A percentile compares a stretch with the other conserved stretches of the same genome.
phyloP scores from a whole-genome alignment of 2,329 filamentous ascomycete genomes.

The Ceratocystis alfenasii region DNA sequence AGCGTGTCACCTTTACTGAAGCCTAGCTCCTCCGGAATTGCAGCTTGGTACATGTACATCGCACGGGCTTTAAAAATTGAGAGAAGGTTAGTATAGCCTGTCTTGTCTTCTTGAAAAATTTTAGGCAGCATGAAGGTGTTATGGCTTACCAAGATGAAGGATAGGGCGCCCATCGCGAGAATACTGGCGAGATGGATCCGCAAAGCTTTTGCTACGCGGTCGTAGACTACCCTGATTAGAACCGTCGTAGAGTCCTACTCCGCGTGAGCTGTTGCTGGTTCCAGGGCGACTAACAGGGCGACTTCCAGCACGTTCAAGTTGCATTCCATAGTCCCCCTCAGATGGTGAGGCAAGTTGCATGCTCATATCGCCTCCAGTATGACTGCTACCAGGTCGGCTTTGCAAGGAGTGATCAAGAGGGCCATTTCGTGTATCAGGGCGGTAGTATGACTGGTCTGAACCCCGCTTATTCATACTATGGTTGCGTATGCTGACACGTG shows the following conservation, averaged over 20 bases:
- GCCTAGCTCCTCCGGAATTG: constrained; percentile 86
- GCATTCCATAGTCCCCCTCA: constrained; percentile 48
- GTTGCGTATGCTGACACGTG: constrained; percentile 26
- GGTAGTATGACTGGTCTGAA: constrained; percentile 41
- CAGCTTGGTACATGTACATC: constrained; percentile 85
- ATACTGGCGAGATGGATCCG: constrained; percentile 68
- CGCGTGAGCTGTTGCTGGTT: constrained; percentile 35
- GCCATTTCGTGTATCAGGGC: constrained; percentile 37
- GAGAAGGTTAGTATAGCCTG: background rate
- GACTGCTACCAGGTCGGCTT: constrained; percentile 39
- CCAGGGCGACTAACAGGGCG: constrained; percentile 37
- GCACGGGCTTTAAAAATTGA: constrained; percentile 56
- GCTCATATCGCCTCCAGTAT: constrained; percentile 47
- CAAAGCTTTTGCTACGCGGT: constrained; percentile 69
- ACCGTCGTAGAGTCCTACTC: constrained; percentile 47
- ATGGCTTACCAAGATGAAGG: constrained; percentile 77
- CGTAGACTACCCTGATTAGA: constrained; percentile 34
- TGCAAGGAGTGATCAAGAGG: constrained; percentile 31
- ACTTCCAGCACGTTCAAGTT: constrained; percentile 35
- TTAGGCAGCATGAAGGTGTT: too few species aligned
- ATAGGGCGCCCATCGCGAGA: constrained; percentile 79
- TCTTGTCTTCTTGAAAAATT: too few species aligned
- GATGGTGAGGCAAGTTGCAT: constrained; percentile 51
- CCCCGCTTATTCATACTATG: constrained; percentile 35
- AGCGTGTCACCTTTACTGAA: constrained; percentile 89